These are phyloP conservation scores for Tulasnella sp. DNA, from an alignment of 768 basidiomycete genomes.

Conservation along the genomic window DNA sequence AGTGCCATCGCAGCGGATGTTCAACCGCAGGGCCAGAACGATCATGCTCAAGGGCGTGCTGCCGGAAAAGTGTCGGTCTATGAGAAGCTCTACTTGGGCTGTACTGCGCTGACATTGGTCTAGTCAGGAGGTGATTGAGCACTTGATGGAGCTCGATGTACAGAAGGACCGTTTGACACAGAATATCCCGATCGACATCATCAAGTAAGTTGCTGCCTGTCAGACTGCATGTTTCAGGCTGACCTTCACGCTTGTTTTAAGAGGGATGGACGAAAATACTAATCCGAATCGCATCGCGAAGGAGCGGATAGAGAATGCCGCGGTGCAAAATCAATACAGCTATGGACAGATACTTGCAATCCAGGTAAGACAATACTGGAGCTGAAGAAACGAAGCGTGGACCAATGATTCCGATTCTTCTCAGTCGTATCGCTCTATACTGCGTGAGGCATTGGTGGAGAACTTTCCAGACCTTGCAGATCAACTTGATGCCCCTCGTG, in stretches of 20 bases:
- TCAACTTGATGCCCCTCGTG: conserved; percentile 29
- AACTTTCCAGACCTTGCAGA: conserved; percentile 61
- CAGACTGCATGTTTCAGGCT: neutral
- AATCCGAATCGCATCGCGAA: conserved; percentile 77
- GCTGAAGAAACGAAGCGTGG: neutral
- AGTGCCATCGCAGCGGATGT: conserved; percentile 15
- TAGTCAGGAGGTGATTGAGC: conserved; percentile 15
- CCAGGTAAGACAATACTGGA: conserved; percentile 36
- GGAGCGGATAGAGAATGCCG: conserved; percentile 68
- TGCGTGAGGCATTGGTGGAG: conserved; percentile 60
- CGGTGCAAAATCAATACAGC: conserved; percentile 87
- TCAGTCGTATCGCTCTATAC: conserved; percentile 56
- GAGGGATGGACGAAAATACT: conserved; percentile 66
- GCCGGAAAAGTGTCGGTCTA: conserved; percentile 16
- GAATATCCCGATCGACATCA: conserved; percentile 15
- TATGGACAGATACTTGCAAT: conserved; percentile 78
- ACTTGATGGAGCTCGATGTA: conserved; percentile 14
- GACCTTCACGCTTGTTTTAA: conserved; percentile 15
- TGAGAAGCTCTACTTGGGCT: neutral
- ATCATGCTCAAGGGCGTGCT: conserved; percentile 12
- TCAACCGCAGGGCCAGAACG: conserved; percentile 8
- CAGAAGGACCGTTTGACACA: conserved; percentile 11
- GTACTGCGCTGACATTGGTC: neutral
- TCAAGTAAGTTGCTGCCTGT: conserved; percentile 11
- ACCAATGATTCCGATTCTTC: neutral